A percentile compares a stretch with the other conserved stretches of the same genome.
These are phyloP conservation scores for Aspergillus ellipticus DNA, from an alignment of 495 filamentous ascomycete genomes.

Conservation along the genomic window DNA sequence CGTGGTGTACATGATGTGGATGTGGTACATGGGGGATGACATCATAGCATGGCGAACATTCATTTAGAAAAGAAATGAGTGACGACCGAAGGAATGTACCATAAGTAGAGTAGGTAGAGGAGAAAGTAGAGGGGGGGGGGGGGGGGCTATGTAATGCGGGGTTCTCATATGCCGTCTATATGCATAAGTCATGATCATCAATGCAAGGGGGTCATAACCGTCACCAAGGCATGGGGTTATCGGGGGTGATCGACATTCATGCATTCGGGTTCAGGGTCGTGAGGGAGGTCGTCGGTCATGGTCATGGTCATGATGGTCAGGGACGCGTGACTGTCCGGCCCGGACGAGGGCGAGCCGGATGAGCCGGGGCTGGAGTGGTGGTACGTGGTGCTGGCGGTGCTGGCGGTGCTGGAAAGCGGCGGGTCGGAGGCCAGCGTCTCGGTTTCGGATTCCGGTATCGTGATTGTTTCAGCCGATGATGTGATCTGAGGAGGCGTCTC, in stretches of 20 bases:
- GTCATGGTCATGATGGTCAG: slow-evolving; percentile 13
- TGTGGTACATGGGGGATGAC: no score
- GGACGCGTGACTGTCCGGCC: slow-evolving; percentile 6
- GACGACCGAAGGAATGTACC: not conserved
- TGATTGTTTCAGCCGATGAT: not conserved
- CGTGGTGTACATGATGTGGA: no score
- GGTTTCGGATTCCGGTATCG: not conserved
- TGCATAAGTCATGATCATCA: slow-evolving; percentile 18
- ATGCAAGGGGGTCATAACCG: slow-evolving; percentile 9
- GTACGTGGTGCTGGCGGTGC: not conserved
- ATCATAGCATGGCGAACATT: not conserved
- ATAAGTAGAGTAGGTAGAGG: not conserved
- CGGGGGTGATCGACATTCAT: slow-evolving; percentile 10
- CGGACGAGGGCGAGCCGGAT: slow-evolving; percentile 1
- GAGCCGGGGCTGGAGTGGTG: slow-evolving; percentile 6
- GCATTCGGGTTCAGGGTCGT: slow-evolving; percentile 6
- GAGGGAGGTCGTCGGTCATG: not conserved
- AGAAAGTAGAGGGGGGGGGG: not conserved
- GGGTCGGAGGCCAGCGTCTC: not conserved
- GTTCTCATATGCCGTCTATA: slow-evolving; percentile 14
- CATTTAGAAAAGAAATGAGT: not conserved
- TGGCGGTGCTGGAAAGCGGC: not conserved
- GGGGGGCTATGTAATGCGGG: no score
- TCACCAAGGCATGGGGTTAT: slow-evolving; percentile 14
- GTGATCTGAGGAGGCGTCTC: not conserved